Base-by-base conservation (phyloP, 306 rosid species). In the Aeschynomene evenia region DNA sequence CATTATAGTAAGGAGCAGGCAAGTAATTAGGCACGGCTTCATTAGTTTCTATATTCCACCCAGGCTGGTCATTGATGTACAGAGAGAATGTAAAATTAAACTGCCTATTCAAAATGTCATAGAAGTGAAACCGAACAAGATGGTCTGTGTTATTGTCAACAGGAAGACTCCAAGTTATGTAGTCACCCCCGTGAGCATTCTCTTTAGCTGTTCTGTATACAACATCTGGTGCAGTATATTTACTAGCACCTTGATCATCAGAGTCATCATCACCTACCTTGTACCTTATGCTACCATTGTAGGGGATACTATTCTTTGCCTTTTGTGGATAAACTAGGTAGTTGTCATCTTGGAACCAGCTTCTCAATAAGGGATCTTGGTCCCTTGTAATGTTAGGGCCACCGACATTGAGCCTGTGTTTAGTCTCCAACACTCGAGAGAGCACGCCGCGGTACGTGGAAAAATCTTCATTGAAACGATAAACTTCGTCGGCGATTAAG, bases 61-160 rank as follows among this genome's bases (percentile, higher is more conserved):
- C 0, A 11, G 3, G 3, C 0, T 0, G n/a, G 31, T 63, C 71
- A 28, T 29, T 29, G 31, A 82, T 59, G 39, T 1, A 34, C 13
- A 85, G 60, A 0, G 82, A 85, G 9, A 0, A 0, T 0, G 48
- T 21, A 33, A 33, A 5, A 36, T 13, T 53, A 0, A 4, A 4
- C 1, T 3, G 0, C 1, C 0, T 0, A 23, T 1, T 45, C 1
- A 1, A 0, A 15, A 39, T 0, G 49, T 85, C 82, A 56, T 74
- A 85, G 19, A 85, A 78, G 51, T 85, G 87, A 42, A 68, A 33
- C 15, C 85, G 66, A 34, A 83, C 42, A 0, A 85, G 52, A 53
- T 82, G 37, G 6, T 7, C 34, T 4, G 8, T 2, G 11, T 75
- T 78, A 20, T 29, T 77, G 1, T 71, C 77, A 48, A 78, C 84